These are phyloP conservation scores for Stromatinia cepivora DNA, from an alignment of 2,329 filamentous ascomycete genomes.

Conservation along the genomic window DNA sequence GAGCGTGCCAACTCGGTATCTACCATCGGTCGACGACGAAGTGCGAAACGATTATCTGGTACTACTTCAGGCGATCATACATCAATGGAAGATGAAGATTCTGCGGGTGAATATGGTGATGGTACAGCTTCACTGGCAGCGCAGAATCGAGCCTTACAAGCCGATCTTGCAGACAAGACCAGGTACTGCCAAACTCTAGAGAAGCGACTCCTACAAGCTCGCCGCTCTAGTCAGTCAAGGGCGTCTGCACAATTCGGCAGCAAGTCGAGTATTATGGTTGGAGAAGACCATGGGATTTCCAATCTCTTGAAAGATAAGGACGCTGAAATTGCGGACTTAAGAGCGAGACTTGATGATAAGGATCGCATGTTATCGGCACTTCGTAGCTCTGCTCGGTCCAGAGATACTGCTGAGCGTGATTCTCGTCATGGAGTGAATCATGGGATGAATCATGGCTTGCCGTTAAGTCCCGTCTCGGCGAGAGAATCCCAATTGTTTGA, in stretches of 20 bases:
- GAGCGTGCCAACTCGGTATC: constrained; percentile 62
- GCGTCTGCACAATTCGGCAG: constrained; percentile 71
- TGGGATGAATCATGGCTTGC: constrained; percentile 28
- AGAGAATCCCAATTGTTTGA: constrained; percentile 36
- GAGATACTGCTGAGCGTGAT: constrained; percentile 71
- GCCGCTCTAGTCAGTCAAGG: constrained; percentile 84
- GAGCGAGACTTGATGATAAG: constrained; percentile 87
- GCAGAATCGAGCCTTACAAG: constrained; percentile 89
- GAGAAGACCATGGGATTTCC: constrained; percentile 75
- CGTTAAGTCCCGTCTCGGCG: constrained; percentile 39
- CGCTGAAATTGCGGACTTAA: constrained; percentile 86
- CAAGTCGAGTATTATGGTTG: constrained; percentile 65
- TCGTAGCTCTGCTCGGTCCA: constrained; percentile 79
- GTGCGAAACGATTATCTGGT: constrained; percentile 31
- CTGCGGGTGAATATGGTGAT: constrained; percentile 79
- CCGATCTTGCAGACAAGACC: constrained; percentile 96
- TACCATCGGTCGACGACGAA: constrained; percentile 37
- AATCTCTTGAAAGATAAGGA: constrained; percentile 83
- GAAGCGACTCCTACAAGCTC: constrained; percentile 85
- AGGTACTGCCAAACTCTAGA: constrained; percentile 94
- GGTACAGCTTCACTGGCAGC: constrained; percentile 77
- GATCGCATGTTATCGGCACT: constrained; percentile 89
- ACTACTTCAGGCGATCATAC: constrained; percentile 29
- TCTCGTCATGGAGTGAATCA: constrained; percentile 32
- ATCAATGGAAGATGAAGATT: constrained; percentile 62